phyloP scores from a whole-genome alignment of 306 rosid genomes.

The Fragaria nilgerrensis region DNA sequence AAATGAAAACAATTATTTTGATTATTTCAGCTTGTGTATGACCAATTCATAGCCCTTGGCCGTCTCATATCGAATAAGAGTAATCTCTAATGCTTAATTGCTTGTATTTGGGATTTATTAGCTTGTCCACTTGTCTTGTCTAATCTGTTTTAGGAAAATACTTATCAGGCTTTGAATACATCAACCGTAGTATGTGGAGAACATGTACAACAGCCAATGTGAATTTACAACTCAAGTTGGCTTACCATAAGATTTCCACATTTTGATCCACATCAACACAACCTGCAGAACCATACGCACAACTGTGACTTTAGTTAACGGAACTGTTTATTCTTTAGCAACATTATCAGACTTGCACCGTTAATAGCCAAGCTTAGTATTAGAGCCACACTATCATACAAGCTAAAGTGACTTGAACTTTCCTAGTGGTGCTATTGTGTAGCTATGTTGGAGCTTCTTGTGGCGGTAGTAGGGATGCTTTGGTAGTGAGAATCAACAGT shows the following conservation, averaged over 20 bases:
- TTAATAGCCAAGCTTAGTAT: not conserved
- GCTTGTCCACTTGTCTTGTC: not conserved
- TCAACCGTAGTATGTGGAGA: not conserved
- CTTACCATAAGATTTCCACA: not conserved
- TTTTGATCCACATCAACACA: not conserved
- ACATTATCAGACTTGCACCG: not conserved
- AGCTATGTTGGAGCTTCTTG: not conserved
- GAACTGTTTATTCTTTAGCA: not conserved
- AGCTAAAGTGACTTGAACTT: not conserved
- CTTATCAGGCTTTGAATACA: not conserved
- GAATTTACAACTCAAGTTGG: not conserved
- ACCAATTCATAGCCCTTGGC: conserved; percentile 21
- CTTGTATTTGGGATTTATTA: conserved; percentile 7
- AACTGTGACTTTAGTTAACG: not conserved
- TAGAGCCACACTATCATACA: not conserved
- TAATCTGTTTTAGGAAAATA: not conserved
- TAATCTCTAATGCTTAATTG: not conserved
- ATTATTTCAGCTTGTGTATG: not conserved
- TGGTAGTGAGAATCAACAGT: conserved; percentile 18
- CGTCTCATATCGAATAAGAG: conserved; percentile 5
- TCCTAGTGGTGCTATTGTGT: not conserved
- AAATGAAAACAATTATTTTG: not conserved
- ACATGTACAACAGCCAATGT: not conserved
- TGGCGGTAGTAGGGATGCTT: not conserved
- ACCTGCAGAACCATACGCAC: not conserved